A percentile compares a stretch with the other conserved stretches of the same genome.
Conservation (phyloP, 371 early-diverging fungal genomes). For the Apophysomyces trapeziformis region DNA sequence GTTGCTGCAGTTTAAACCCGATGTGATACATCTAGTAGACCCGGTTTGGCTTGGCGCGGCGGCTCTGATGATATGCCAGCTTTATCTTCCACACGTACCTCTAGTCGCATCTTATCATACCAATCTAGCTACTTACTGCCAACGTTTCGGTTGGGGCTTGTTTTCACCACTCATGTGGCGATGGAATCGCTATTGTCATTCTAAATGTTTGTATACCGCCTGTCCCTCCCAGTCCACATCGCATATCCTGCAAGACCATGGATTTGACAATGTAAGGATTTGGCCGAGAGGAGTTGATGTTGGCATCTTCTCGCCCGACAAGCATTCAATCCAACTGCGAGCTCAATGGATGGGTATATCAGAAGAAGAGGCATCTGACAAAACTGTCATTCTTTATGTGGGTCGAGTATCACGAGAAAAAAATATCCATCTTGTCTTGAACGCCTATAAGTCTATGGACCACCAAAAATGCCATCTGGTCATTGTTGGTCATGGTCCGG, state of each 20-base stretch:
- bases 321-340: constrained; percentile 32
- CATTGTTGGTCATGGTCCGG: constrained; percentile 55
- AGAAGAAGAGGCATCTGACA: constrained; percentile 17
- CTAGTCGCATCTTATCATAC: constrained; percentile 58
- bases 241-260: constrained; percentile 32
- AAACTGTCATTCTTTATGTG: constrained; percentile 46
- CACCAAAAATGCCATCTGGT: constrained; percentile 48
- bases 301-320: constrained; percentile 33
- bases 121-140: constrained; percentile 50
- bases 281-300: constrained; percentile 55
- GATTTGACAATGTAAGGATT: constrained; percentile 36
- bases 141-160: constrained; percentile 49
- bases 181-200: constrained; percentile 54
- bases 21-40: constrained; percentile 55
- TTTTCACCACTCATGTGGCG: constrained; percentile 50
- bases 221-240: constrained; percentile 50
- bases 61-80: constrained; percentile 28
- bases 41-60: constrained; percentile 52
- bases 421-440: constrained; percentile 44
- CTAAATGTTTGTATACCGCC: constrained; percentile 32
- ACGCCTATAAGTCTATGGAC: constrained; percentile 48
- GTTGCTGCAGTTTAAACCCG: constrained; percentile 42
- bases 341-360: constrained; percentile 33
- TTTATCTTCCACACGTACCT: constrained; percentile 33
- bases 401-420: constrained; percentile 54